A percentile compares a stretch with the other conserved stretches of the same genome.
Evolutionary conservation across 306 rosid species (phyloP).

Genomic region (Fragaria nilgerrensis): DNA sequence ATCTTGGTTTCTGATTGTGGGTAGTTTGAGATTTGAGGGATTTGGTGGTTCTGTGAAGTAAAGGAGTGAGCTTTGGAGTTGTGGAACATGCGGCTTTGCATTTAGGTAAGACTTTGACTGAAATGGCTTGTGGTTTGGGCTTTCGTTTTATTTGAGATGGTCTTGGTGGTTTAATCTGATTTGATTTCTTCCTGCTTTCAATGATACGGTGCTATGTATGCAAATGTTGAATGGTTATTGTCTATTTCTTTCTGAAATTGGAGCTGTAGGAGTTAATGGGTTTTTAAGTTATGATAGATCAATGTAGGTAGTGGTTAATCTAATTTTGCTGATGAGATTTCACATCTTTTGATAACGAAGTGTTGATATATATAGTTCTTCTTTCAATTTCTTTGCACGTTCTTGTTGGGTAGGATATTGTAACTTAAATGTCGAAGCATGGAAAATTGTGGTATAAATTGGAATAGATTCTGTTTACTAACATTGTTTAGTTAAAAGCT

Average conservation of each 20-base stretch:
- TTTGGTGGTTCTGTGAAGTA: conserved; percentile 3
- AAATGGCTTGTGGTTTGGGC: conserved; percentile 20
- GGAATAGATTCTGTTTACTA: conserved; percentile 8
- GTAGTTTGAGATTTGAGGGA: conserved; percentile 16
- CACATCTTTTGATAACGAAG: neutral
- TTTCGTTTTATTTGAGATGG: neutral
- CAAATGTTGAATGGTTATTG: neutral
- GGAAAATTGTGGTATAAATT: neutral
- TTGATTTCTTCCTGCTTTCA: neutral
- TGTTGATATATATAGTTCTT: neutral
- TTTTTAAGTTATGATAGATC: conserved; percentile 11
- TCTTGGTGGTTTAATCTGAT: conserved; percentile 1
- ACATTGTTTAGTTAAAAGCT: neutral
- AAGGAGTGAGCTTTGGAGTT: conserved; percentile 13
- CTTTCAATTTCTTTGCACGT: conserved; percentile 4
- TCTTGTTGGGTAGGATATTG: neutral
- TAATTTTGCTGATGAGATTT: neutral
- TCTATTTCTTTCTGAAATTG: neutral
- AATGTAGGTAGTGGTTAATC: conserved; percentile 11
- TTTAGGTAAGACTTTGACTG: conserved; percentile 38
- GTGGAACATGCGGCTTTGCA: conserved; percentile 33
- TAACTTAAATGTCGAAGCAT: neutral
- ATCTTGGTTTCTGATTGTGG: conserved; percentile 26
- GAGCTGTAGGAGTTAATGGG: neutral
- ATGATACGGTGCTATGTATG: neutral